These are phyloP conservation scores for Apiotrichum siamense DNA, from an alignment of 1,284 basidiomycete genomes.

Conservation along the genomic window DNA sequence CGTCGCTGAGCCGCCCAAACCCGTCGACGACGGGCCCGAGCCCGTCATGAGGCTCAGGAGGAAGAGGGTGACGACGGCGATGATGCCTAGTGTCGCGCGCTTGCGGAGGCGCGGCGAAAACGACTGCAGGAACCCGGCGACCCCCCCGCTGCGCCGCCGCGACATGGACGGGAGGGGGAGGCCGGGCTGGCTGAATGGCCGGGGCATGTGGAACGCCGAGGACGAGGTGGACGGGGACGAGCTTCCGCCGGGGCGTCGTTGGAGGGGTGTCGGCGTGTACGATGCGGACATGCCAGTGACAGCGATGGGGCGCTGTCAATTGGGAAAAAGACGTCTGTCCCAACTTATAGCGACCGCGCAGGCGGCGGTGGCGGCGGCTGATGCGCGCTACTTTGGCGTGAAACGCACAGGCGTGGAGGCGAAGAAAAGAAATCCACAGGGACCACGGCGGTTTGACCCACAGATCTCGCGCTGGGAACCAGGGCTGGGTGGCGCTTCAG, in stretches of 20 bases:
- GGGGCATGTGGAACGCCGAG: not conserved
- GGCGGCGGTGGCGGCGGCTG: too few species aligned
- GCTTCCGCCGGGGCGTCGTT: not conserved
- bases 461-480: too few species aligned
- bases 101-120: not conserved
- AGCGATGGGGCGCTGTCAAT: slow-evolving; percentile 1
- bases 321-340: too few species aligned
- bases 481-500: too few species aligned
- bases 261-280: not conserved
- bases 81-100: not conserved
- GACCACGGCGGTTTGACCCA: too few species aligned
- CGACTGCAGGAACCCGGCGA: not conserved
- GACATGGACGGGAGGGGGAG: not conserved
- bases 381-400: not conserved
- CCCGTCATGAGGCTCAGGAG: not conserved
- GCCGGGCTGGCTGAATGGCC: not conserved
- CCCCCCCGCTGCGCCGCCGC: not conserved
- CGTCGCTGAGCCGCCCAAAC: not conserved
- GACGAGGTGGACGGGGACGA: not conserved
- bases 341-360: too few species aligned
- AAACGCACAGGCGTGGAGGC: too few species aligned
- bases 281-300: not conserved
- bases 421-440: too few species aligned
- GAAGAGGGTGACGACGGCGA: not conserved
- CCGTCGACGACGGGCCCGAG: not conserved